Evolutionary conservation across 805 yeast species (phyloP), one percentile per base, ranked within the genome.

Genomic region (Schwanniomyces pseudopolymorphus): DNA sequence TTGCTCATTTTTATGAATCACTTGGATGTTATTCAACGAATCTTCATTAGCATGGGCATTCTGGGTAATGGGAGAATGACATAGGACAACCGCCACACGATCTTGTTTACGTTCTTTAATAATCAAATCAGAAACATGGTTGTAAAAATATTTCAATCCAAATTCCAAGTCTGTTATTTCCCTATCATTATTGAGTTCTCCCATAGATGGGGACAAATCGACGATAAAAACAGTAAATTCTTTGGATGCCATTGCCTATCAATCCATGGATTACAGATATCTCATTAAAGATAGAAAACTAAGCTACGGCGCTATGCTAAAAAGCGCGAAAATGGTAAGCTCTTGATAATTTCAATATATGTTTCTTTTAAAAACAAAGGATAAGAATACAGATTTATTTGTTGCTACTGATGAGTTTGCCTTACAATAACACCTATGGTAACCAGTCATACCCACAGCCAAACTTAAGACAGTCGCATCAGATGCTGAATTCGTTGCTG

Each of bases 181-280:
- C 68, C 76, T 48, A 57, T 70, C 67, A 69, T 61, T 33, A 66
- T 59, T 20, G 59, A 61, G 47, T 52, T 64, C 33, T 63, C 74
- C 59, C 81, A 74, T 57, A 52, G 75, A 51, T 57, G 69, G 66
- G 9, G 79, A 72, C 11, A 75, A 63, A 57, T 83, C 88, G 13
- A 80, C 69, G 8, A 81, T 67, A 51, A 76, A 80, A 1, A 69
- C 63, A 0, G 82, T 77, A 26, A 66, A 64, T 44, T 72, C 77
- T 54, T 73, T 66, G 25, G 60, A 67, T 2, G 69, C 67, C 70
- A 64, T 66, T 19, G 21, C 20, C 24, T 14, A 31, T 31, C 16
- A 7, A 14, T 16, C 11, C n/a, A 26, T 26, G 8, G 28, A 26
- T 26, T 9, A 7, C 13, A n/a, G n/a, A n/a, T 22, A 5, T 22